Evolutionary conservation across 1,139 yeast species (phyloP), one percentile per base, ranked within the genome.

Genomic region (Groenewaldozyma auringiensis): DNA sequence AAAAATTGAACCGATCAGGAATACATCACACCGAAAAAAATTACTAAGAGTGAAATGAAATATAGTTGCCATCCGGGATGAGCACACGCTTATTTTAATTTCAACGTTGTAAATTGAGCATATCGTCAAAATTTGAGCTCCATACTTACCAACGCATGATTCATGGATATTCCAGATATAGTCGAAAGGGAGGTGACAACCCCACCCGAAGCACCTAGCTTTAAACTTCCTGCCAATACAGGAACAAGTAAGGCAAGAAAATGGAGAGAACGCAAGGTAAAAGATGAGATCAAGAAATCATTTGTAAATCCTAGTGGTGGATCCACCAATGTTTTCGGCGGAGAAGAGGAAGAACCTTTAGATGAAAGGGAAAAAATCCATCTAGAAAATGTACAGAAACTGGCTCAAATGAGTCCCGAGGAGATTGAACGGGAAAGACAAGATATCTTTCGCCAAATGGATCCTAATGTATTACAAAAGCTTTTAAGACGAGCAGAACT

Each of bases 361-460:
- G 53, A 52, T 35, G 95, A 86, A 55, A 76, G 81, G 1, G 89
- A 82, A 54, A 74, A 76, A 58, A 85, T 89, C 32, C 92, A 86
- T 61, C 62, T 74, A 47, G 96, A 89, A 58, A 89, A 89, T 62
- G 61, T 83, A 52, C 77, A 78, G 38, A 70, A 72, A 43, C 63
- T 92, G 48, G 66, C 79, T 21, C 61, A 65, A 14, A 83, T 89
- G 94, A 69, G 82, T 1, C 71, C 70, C 1, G 81, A 75, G 21
- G 89, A 89, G 56, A 75, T 86, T 27, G 70, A 72, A 25, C 65
- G 69, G 39, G 94, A 86, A 55, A 71, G 78, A 51, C 76, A 77
- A 51, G 95, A 86, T 56, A 64, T 92, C 36, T 53, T 86, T 47
- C 74, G 74, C 13, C 70, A 75, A 1, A 69, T 89, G 62, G 81